A percentile compares a stretch with the other conserved stretches of the same genome.
Evolutionary conservation across 2,329 filamentous ascomycete species (phyloP).

Genomic region (Ascocoryne sarcoides): DNA sequence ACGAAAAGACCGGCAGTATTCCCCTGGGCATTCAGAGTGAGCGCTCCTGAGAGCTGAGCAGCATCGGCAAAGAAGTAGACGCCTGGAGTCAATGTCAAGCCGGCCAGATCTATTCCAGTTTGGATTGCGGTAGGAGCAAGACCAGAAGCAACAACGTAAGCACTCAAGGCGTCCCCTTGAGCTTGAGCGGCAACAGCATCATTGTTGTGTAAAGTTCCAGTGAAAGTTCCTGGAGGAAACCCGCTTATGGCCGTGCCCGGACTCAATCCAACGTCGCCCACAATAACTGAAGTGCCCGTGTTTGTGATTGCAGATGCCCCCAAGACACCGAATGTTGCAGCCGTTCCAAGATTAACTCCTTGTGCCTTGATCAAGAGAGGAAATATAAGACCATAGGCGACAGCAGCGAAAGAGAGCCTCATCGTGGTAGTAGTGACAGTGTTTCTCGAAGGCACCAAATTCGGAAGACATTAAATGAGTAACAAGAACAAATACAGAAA

Average conservation of each 20-base stretch:
- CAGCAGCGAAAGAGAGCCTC: no score
- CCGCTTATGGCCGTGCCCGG: constrained; percentile 14
- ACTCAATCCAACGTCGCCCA: constrained; percentile 12
- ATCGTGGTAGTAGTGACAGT: no score
- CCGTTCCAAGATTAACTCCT: no score
- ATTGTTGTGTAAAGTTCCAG: constrained; percentile 3
- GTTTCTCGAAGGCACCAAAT: no score
- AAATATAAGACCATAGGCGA: no score
- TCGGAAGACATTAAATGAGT: no score
- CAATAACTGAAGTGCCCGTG: constrained; percentile 11
- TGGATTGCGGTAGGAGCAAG: constrained; percentile 3
- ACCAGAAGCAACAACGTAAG: constrained; percentile 6
- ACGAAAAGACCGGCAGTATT: constrained; percentile 3
- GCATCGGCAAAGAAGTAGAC: constrained; percentile 7
- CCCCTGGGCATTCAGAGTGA: constrained; percentile 9
- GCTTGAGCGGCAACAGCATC: background rate
- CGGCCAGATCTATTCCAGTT: constrained; percentile 12
- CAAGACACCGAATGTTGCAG: constrained; percentile 10
- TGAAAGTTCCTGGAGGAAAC: constrained; percentile 10
- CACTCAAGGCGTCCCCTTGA: constrained; percentile 5
- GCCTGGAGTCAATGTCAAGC: constrained; percentile 8
- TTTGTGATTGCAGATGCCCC: constrained; percentile 8
- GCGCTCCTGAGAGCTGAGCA: constrained; percentile 4
- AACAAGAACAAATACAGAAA: no score
- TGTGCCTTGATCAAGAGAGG: no score